Percentiles rank a stretch among this genome's conserved stretches.
These are phyloP conservation scores for Pigoraptor vietnamica DNA, from an alignment of 78 protist genomes.

Conservation along the genomic window DNA sequence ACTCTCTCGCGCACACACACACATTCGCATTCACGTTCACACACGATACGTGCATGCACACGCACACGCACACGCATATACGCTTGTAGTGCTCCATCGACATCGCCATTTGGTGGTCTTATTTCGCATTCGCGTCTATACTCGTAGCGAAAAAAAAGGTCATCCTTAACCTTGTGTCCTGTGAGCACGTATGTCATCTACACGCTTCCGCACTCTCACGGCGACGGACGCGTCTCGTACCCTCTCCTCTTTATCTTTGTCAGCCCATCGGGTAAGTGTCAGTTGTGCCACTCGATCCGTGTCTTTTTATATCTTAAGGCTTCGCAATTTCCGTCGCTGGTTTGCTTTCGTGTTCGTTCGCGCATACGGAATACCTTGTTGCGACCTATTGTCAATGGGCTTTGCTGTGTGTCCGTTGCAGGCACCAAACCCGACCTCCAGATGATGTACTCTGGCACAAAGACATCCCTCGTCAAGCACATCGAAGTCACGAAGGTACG, in stretches of 20 bases:
- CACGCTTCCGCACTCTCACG: constrained; percentile 32
- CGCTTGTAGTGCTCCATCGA: too few species aligned
- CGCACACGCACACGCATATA: too few species aligned
- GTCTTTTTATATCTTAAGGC: too few species aligned
- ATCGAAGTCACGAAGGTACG: constrained; percentile 42
- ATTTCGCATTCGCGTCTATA: too few species aligned
- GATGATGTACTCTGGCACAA: constrained; percentile 60
- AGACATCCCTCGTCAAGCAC: constrained; percentile 11
- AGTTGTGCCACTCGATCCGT: neutral
- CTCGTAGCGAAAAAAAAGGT: too few species aligned
- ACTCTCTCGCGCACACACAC: neutral
- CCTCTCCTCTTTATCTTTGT: constrained; percentile 59
- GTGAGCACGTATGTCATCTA: neutral
- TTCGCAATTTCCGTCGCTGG: too few species aligned
- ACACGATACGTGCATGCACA: too few species aligned
- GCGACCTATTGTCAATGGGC: neutral
- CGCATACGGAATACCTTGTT: too few species aligned
- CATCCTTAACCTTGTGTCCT: neutral
- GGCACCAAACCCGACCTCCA: constrained; percentile 39
- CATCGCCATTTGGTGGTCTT: too few species aligned
- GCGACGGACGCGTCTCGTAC: constrained; percentile 54
- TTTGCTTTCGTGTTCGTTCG: too few species aligned
- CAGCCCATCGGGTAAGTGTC: constrained; percentile 47
- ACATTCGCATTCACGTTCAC: too few species aligned
- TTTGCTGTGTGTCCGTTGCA: neutral